These are phyloP conservation scores for Dioszegia crocea DNA, from an alignment of 768 basidiomycete species.

Conservation along the genomic window DNA sequence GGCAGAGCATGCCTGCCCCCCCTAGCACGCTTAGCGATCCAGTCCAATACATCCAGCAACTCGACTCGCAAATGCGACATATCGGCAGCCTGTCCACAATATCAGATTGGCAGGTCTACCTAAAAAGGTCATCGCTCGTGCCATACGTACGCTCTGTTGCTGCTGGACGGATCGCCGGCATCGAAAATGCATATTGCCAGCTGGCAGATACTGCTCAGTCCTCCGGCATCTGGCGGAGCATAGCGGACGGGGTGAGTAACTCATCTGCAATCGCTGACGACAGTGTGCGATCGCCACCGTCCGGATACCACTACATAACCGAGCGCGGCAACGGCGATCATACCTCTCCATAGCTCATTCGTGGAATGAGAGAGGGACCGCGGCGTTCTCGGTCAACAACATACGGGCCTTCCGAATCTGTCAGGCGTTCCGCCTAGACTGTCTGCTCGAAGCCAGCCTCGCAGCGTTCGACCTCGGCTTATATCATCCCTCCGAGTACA, in stretches of 20 bases:
- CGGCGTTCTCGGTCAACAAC: not conserved
- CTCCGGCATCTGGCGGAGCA: constrained; percentile 2
- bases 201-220: not conserved
- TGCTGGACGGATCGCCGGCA: not conserved
- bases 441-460: constrained; percentile 27
- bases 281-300: constrained; percentile 18
- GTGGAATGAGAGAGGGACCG: constrained; percentile 27
- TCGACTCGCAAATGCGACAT: not conserved
- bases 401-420: not conserved
- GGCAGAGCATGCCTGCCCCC: constrained; percentile 46
- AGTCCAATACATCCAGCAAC: not conserved
- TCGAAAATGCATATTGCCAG: not conserved
- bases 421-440: constrained; percentile 28
- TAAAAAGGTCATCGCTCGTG: not conserved
- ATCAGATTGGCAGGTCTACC: not conserved
- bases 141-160: constrained; percentile 1
- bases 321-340: constrained; percentile 23
- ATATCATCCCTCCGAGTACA: constrained; percentile 16
- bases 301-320: constrained; percentile 17
- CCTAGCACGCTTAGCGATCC: constrained; percentile 4
- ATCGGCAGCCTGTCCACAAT: no score
- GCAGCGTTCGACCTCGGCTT: constrained; percentile 22
- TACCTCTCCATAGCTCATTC: constrained; percentile 17
- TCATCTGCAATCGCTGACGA: not conserved
- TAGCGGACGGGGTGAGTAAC: constrained; percentile 4